These are phyloP conservation scores for Barnettozyma sp. DNA, from an alignment of 805 yeast genomes.

Conservation along the genomic window DNA sequence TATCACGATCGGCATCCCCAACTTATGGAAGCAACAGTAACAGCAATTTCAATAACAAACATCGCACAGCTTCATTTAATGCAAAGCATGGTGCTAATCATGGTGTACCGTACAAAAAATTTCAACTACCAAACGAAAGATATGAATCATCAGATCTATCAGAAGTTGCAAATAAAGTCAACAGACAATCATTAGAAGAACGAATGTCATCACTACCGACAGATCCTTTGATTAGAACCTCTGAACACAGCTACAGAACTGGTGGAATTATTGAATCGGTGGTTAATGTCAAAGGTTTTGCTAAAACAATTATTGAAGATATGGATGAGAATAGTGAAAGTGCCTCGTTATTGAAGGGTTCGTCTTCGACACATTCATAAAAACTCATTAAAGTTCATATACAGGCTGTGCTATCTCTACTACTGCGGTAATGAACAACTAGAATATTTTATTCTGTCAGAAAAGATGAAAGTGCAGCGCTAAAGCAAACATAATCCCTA, in stretches of 20 bases:
- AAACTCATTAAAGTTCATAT: too few species aligned
- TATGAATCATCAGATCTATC: slow-evolving; percentile 17
- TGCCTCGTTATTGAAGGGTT: not conserved
- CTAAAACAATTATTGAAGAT: slow-evolving; percentile 78
- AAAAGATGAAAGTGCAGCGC: too few species aligned
- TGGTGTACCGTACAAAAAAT: slow-evolving; percentile 14
- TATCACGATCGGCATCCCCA: slow-evolving; percentile 18
- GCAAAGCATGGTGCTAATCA: slow-evolving; percentile 1
- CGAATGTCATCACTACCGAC: not conserved
- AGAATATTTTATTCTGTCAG: too few species aligned
- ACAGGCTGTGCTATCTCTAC: too few species aligned
- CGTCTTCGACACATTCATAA: too few species aligned
- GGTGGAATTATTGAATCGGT: slow-evolving; percentile 73
- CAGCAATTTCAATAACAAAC: too few species aligned
- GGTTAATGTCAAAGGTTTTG: slow-evolving; percentile 76
- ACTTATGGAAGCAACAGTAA: slow-evolving; percentile 16
- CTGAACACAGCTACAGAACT: slow-evolving; percentile 21
- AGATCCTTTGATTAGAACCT: slow-evolving; percentile 1
- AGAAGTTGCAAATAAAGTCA: slow-evolving; percentile 8
- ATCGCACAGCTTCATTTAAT: slow-evolving; percentile 3
- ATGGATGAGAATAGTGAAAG: slow-evolving; percentile 31
- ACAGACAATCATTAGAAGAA: not conserved
- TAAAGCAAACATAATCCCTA: too few species aligned
- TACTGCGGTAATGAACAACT: too few species aligned
- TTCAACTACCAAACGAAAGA: slow-evolving; percentile 10